These are phyloP conservation scores for Rhizopogon vesiculosus DNA, from an alignment of 768 basidiomycete species.

Conservation along the genomic window DNA sequence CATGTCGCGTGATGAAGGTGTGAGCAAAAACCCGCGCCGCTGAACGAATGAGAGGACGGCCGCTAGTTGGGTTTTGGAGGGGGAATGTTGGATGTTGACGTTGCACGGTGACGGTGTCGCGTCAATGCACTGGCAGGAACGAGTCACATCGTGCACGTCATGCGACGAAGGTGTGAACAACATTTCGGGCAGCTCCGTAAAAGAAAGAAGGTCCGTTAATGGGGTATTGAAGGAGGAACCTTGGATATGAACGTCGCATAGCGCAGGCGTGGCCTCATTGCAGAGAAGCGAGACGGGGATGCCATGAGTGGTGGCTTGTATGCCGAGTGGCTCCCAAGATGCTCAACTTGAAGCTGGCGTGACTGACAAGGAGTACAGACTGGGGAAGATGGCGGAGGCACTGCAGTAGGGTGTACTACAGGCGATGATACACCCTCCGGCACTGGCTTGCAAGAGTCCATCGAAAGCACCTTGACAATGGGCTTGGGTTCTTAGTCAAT, in stretches of 20 bases:
- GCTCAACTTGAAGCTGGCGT: background rate
- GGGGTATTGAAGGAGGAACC: slow-evolving; percentile 43
- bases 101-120: too few species aligned
- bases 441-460: background rate
- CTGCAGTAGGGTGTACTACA: background rate
- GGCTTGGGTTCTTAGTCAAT: background rate
- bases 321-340: background rate
- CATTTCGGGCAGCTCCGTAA: too few species aligned
- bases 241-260: background rate
- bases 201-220: slow-evolving; percentile 31
- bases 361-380: background rate
- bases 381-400: slow-evolving; percentile 8
- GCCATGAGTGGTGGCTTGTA: background rate
- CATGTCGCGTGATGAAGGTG: too few species aligned
- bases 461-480: background rate
- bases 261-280: background rate
- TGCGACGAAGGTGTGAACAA: too few species aligned
- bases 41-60: too few species aligned
- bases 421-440: slow-evolving; percentile 3
- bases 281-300: background rate
- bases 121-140: too few species aligned
- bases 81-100: too few species aligned
- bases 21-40: too few species aligned
- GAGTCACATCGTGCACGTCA: too few species aligned
- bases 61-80: too few species aligned